Percentiles rank a stretch among this genome's conserved stretches.
phyloP scores from a whole-genome alignment of 2,329 filamentous ascomycete genomes.

The Verticillium nubilum region DNA sequence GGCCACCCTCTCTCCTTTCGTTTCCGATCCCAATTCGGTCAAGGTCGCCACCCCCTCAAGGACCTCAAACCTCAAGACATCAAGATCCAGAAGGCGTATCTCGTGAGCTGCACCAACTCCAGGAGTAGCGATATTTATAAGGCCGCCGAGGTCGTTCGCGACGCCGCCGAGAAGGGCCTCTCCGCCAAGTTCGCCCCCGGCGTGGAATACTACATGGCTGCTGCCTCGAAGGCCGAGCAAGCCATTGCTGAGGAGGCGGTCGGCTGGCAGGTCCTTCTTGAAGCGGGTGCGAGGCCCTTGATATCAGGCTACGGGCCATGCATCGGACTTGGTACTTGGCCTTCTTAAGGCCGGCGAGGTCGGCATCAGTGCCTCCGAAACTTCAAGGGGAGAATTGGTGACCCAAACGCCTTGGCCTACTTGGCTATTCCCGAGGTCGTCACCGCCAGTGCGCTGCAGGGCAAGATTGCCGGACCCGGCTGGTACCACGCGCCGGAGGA shows the following conservation, averaged over 20 bases:
- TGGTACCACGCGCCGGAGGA: constrained; percentile 70
- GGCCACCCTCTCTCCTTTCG: constrained; percentile 75
- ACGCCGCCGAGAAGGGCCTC: constrained; percentile 60
- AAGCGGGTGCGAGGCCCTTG: constrained; percentile 69
- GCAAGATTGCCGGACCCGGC: constrained; percentile 69
- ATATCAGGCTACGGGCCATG: constrained; percentile 77
- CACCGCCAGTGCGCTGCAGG: constrained; percentile 75
- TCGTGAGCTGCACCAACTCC: constrained; percentile 87
- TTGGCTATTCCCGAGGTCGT: constrained; percentile 87
- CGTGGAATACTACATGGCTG: constrained; percentile 85
- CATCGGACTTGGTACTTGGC: constrained; percentile 71
- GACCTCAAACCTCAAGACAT: constrained; percentile 72
- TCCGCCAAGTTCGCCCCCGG: constrained; percentile 66
- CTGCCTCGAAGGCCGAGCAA: constrained; percentile 77
- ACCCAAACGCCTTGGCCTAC: constrained; percentile 73
- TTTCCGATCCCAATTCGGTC: constrained; percentile 85
- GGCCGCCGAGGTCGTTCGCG: constrained; percentile 79
- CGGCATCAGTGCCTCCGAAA: constrained; percentile 87
- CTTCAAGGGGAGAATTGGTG: constrained; percentile 89
- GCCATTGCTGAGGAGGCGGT: constrained; percentile 70
- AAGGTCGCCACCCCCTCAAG: constrained; percentile 76
- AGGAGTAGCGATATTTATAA: constrained; percentile 74
- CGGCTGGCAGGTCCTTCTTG: constrained; percentile 77
- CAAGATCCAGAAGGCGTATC: constrained; percentile 74
- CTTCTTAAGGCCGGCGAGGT: constrained; percentile 81